Evolutionary conservation across 306 rosid species (phyloP).

Genomic region (Medicago arabica): DNA sequence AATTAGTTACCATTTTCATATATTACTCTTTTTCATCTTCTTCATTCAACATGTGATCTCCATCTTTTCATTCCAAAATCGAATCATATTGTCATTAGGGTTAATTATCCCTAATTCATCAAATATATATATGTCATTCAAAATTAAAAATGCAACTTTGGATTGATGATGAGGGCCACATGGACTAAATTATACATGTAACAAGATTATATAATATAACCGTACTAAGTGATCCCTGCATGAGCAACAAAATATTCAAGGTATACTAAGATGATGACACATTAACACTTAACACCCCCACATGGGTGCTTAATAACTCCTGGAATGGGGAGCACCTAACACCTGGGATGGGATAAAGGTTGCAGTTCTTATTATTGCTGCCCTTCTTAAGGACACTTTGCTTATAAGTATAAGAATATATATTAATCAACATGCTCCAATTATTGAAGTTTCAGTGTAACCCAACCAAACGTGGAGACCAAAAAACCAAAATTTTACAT

Average conservation of each 20-base stretch:
- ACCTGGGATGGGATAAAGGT: conserved; percentile 18
- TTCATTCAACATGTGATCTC: no score
- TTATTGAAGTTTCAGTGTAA: conserved; percentile 31
- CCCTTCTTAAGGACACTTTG: conserved; percentile 4
- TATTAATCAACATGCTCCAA: not conserved
- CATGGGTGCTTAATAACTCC: conserved; percentile 22
- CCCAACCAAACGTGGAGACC: conserved; percentile 1
- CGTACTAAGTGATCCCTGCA: not conserved
- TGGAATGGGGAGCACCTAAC: conserved; percentile 19
- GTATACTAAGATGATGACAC: conserved; percentile 25
- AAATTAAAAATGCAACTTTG: not conserved
- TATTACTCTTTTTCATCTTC: no score
- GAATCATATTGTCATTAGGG: no score
- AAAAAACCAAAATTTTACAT: not conserved
- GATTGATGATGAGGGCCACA: not conserved
- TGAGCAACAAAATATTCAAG: conserved; percentile 1
- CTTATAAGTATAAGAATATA: not conserved
- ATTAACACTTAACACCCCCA: conserved; percentile 23
- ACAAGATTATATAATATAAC: not conserved
- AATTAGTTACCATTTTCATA: no score
- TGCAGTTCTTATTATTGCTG: not conserved
- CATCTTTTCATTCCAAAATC: no score
- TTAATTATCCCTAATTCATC: no score
- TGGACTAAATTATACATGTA: not conserved
- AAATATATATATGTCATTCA: no score